Evolutionary conservation across 495 filamentous ascomycete genomes (phyloP).

Genomic region (Hypoxylon cercidicola): DNA sequence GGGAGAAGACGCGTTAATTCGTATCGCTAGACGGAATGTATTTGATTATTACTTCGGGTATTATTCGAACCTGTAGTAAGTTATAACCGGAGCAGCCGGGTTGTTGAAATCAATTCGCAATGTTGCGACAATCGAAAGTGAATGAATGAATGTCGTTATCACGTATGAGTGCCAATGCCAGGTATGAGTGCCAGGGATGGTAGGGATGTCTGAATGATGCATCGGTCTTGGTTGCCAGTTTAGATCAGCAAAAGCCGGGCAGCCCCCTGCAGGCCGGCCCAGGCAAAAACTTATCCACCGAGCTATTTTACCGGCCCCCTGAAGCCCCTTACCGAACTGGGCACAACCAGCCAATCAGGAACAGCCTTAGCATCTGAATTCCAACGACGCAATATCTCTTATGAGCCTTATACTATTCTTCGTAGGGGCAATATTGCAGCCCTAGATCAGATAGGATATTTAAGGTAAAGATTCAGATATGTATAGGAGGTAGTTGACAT

Average conservation of each 20-base stretch:
- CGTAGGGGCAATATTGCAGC: too few relatives aligned
- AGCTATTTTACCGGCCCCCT: constrained; percentile 6
- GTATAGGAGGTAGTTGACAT: too few relatives aligned
- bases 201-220: constrained; percentile 19
- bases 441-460: too few relatives aligned
- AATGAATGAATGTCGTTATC: constrained; percentile 30
- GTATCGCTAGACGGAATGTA: constrained; percentile 2
- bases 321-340: background rate
- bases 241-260: constrained; percentile 20
- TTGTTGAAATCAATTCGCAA: constrained; percentile 24
- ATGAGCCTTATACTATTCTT: too few relatives aligned
- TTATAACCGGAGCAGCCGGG: constrained; percentile 5
- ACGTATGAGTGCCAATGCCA: constrained; percentile 16
- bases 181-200: too few relatives aligned
- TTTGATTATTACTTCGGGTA: background rate
- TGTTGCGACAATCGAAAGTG: constrained; percentile 19
- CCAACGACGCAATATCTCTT: too few relatives aligned
- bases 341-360: constrained; percentile 4
- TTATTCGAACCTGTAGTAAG: background rate
- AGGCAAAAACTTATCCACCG: constrained; percentile 23
- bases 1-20: constrained; percentile 12
- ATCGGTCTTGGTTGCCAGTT: constrained; percentile 9
- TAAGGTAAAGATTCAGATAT: too few relatives aligned
- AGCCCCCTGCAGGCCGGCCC: constrained; percentile 22
- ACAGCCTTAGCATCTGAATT: background rate